phyloP scores from a whole-genome alignment of 2,329 filamentous ascomycete species.

The Alternaria gansuensis region DNA sequence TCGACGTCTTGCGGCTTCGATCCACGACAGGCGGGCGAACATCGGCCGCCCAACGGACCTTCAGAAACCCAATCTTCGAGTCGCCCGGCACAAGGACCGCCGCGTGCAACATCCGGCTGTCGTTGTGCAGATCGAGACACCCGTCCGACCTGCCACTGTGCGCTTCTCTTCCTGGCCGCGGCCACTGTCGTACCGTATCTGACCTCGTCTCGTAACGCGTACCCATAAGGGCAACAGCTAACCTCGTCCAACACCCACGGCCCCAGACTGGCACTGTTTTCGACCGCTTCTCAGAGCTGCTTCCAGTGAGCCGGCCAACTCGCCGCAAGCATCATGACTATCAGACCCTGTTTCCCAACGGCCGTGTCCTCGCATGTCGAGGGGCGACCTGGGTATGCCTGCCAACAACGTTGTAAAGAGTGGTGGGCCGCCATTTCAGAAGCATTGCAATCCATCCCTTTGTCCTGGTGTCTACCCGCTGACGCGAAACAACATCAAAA shows the following conservation, averaged over 20 bases:
- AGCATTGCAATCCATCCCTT: conserved; percentile 13
- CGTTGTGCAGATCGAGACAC: conserved; percentile 16
- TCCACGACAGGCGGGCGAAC: conserved; percentile 3
- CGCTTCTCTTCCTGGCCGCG: conserved; percentile 11
- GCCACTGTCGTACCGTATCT: conserved; percentile 13
- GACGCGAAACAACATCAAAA: conserved; percentile 18
- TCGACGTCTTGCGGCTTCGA: conserved; percentile 1
- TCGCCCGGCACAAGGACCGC: conserved; percentile 12
- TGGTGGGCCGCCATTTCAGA: conserved; percentile 16
- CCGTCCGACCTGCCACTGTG: conserved; percentile 15
- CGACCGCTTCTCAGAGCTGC: not conserved
- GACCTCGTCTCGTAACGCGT: not conserved
- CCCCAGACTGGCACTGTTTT: not conserved
- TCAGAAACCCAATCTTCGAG: conserved; percentile 8
- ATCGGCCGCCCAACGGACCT: conserved; percentile 14
- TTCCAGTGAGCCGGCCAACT: conserved; percentile 5
- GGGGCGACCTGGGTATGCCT: conserved; percentile 14
- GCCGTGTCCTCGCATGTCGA: conserved; percentile 1
- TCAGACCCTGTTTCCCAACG: conserved; percentile 2
- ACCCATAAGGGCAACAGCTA: conserved; percentile 1
- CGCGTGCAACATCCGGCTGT: conserved; percentile 12
- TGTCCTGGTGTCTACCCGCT: conserved; percentile 10
- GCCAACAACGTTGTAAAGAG: not conserved
- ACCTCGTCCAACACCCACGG: conserved; percentile 2
- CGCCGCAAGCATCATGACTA: not conserved